A percentile compares a stretch with the other conserved stretches of the same genome.
Evolutionary conservation across 345 rosid genomes (phyloP).

Genomic region (Eucalyptus erythrocorys): DNA sequence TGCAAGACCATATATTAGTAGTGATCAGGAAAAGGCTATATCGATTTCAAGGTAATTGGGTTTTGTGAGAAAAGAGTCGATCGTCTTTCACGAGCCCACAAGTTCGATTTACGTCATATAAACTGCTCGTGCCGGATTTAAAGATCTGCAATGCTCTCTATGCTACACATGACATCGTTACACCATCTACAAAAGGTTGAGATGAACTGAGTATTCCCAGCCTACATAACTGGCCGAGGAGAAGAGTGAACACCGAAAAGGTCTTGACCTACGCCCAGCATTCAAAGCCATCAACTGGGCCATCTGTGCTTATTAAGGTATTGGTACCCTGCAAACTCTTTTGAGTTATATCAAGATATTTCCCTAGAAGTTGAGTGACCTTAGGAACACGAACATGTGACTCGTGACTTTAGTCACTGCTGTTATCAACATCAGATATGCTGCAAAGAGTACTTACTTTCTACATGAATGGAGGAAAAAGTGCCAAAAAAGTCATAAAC

Average conservation of each 20-base stretch:
- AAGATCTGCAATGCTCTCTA: not conserved
- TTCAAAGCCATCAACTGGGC: not conserved
- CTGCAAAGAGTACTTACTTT: not conserved
- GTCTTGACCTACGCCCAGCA: not conserved
- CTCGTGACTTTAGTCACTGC: not conserved
- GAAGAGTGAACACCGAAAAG: not conserved
- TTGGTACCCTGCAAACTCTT: not conserved
- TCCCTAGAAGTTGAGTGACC: not conserved
- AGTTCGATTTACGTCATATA: not conserved
- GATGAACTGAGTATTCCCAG: not conserved
- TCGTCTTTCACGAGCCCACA: not conserved
- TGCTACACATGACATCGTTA: not conserved
- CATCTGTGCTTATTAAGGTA: not conserved
- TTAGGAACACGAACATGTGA: not conserved
- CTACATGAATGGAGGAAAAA: not conserved
- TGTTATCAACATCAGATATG: not conserved
- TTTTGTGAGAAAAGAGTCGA: not conserved
- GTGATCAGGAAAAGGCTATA: not conserved
- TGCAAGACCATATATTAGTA: not conserved
- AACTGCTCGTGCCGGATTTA: not conserved
- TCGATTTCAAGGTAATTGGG: not conserved
- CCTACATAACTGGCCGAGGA: not conserved
- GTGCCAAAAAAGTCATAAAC: too few relatives aligned
- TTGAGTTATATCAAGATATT: not conserved
- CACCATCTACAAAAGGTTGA: not conserved